These are phyloP conservation scores for Pyrenochaeta sp. DNA, from an alignment of 2,329 filamentous ascomycete species.

Conservation along the genomic window DNA sequence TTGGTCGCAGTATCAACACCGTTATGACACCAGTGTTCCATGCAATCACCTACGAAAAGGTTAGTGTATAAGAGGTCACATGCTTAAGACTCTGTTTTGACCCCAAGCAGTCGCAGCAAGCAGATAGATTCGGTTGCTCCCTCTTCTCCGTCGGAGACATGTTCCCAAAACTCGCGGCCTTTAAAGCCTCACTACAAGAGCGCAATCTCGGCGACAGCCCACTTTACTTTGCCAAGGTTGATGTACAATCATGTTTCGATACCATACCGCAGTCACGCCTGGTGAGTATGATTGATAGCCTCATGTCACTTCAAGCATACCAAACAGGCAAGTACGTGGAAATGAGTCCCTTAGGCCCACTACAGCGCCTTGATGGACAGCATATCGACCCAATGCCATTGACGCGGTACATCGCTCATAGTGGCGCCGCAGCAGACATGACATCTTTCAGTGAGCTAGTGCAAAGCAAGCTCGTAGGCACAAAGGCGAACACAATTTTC, in stretches of 20 bases:
- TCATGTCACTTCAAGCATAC: conserved; percentile 70
- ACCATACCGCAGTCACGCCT: conserved; percentile 87
- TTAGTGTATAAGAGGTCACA: conserved; percentile 39
- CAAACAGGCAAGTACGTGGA: conserved; percentile 77
- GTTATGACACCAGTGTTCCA: conserved; percentile 78
- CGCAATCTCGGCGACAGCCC: conserved; percentile 47
- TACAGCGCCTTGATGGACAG: conserved; percentile 42
- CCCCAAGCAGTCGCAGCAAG: conserved; percentile 43
- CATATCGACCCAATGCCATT: conserved; percentile 42
- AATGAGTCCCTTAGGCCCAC: conserved; percentile 61
- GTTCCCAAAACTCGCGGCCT: conserved; percentile 74
- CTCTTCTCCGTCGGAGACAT: conserved; percentile 85
- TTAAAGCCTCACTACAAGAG: conserved; percentile 63
- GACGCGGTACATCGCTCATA: conserved; percentile 53
- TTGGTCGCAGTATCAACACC: conserved; percentile 73
- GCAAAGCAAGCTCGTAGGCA: conserved; percentile 35
- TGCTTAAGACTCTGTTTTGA: not conserved
- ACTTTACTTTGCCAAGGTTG: conserved; percentile 90
- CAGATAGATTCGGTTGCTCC: conserved; percentile 75
- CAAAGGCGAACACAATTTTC: conserved; percentile 73
- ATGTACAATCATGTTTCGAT: conserved; percentile 93
- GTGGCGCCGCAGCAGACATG: conserved; percentile 40
- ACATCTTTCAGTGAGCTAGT: conserved; percentile 46
- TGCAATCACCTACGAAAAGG: conserved; percentile 81
- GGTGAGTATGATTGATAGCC: conserved; percentile 68